Percentiles rank a stretch among this genome's conserved stretches.
Conservation (phyloP, 192 early-diverging fungal genomes). For the Coemansia sp. region DNA sequence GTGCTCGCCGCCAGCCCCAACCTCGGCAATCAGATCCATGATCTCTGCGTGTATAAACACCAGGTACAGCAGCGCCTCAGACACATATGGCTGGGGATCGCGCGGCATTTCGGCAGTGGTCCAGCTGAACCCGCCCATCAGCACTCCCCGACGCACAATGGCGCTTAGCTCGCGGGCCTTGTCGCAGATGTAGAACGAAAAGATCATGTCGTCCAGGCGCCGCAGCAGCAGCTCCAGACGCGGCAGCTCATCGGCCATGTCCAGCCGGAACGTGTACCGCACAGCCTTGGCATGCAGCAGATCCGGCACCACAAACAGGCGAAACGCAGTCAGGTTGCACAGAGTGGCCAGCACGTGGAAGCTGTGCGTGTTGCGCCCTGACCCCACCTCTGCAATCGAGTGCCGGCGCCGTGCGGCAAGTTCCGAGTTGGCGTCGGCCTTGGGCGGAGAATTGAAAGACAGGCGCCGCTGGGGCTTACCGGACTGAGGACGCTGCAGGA, state of each 20-base stretch:
- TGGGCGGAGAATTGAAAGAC: slow-evolving; percentile 35
- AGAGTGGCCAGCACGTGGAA: slow-evolving; percentile 70
- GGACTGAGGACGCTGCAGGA: slow-evolving; percentile 4
- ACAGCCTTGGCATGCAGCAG: slow-evolving; percentile 68
- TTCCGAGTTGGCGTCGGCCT: slow-evolving; percentile 2
- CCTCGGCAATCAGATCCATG: slow-evolving; percentile 67
- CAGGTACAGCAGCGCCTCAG: slow-evolving; percentile 78
- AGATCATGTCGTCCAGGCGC: slow-evolving; percentile 78
- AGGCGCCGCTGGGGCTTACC: slow-evolving; percentile 32
- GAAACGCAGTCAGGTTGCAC: slow-evolving; percentile 77
- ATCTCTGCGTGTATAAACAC: slow-evolving; percentile 91
- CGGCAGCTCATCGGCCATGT: slow-evolving; percentile 56
- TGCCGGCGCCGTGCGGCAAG: slow-evolving; percentile 16
- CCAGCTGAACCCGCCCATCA: slow-evolving; percentile 89
- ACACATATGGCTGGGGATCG: slow-evolving; percentile 87
- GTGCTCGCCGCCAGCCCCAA: slow-evolving; percentile 48
- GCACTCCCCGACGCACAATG: slow-evolving; percentile 77
- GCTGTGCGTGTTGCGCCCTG: slow-evolving; percentile 27
- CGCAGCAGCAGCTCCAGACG: slow-evolving; percentile 70
- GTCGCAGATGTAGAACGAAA: slow-evolving; percentile 82
- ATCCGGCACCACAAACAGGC: slow-evolving; percentile 70
- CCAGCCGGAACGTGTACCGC: slow-evolving; percentile 58
- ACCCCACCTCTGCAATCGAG: slow-evolving; percentile 12
- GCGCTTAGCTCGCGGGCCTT: slow-evolving; percentile 64
- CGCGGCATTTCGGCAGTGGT: slow-evolving; percentile 63